Evolutionary conservation across 352 stramenopile species (phyloP).

Genomic region (Pelagophyceae sp.): DNA sequence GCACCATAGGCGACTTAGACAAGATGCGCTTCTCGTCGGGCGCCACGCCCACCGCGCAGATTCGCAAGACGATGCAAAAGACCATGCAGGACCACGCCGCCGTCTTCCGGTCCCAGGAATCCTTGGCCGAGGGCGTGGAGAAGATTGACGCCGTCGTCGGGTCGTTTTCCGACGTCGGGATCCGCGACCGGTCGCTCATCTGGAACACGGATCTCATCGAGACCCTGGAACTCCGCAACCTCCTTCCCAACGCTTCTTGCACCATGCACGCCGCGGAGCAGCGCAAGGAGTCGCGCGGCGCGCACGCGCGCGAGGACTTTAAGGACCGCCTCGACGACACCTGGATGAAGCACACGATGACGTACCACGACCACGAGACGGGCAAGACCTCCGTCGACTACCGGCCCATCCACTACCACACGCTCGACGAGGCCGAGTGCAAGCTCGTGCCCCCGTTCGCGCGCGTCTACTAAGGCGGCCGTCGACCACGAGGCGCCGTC

Average conservation of each 20-base stretch:
- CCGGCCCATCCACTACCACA: conserved; percentile 80
- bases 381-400: conserved; percentile 75
- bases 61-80: conserved; percentile 69
- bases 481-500: too few relatives aligned
- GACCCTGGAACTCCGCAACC: conserved; percentile 85
- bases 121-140: conserved; percentile 62
- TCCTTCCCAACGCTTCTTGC: conserved; percentile 76
- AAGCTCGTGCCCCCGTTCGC: conserved; percentile 81
- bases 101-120: conserved; percentile 67
- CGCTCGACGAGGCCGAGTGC: conserved; percentile 88
- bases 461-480: conserved; percentile 82
- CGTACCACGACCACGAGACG: conserved; percentile 76
- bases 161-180: conserved; percentile 79
- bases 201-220: conserved; percentile 96
- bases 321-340: conserved; percentile 79
- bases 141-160: conserved; percentile 76
- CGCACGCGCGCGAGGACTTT: conserved; percentile 92
- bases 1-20: conserved; percentile 73
- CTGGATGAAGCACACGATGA: conserved; percentile 95
- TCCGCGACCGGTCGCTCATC: conserved; percentile 86
- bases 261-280: conserved; percentile 89
- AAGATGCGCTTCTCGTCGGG: conserved; percentile 72
- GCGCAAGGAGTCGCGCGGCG: conserved; percentile 84
- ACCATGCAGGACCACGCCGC: conserved; percentile 78
- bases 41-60: conserved; percentile 59